These are phyloP conservation scores for Pulveroboletus sp. DNA, from an alignment of 768 basidiomycete genomes.

Conservation along the genomic window DNA sequence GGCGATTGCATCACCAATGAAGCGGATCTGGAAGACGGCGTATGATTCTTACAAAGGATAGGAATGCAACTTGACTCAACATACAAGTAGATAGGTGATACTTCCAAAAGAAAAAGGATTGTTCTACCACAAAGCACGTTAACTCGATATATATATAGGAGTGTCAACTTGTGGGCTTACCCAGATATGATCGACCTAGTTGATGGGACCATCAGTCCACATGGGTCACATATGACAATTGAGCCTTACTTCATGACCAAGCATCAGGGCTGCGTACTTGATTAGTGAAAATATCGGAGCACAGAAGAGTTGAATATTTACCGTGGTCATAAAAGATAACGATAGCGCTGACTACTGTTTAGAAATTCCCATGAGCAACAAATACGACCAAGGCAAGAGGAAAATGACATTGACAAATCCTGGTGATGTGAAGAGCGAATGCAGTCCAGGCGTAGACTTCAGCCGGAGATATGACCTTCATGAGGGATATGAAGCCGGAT, in stretches of 20 bases:
- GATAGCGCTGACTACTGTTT: constrained; percentile 5
- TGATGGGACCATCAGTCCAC: neutral
- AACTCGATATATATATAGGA: neutral
- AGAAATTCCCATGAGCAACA: neutral
- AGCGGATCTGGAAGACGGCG: constrained; percentile 16
- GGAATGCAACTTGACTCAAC: neutral
- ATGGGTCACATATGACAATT: neutral
- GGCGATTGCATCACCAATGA: constrained; percentile 16
- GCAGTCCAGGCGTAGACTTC: neutral
- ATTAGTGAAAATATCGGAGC: neutral
- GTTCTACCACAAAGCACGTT: constrained; percentile 2
- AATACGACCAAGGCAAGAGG: too few relatives aligned
- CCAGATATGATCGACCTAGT: constrained; percentile 21
- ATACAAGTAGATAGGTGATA: constrained; percentile 18
- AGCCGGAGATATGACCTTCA: neutral
- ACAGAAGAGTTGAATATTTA: neutral
- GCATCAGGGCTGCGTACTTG: constrained; percentile 6
- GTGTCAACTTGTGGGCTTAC: neutral
- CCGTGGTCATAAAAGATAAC: constrained; percentile 20
- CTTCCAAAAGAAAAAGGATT: constrained; percentile 9
- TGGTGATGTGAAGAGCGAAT: constrained; percentile 1
- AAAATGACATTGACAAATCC: constrained; percentile 11
- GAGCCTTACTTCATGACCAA: constrained; percentile 15
- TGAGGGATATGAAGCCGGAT: neutral
- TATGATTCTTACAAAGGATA: neutral